Percentiles rank a stretch among this genome's conserved stretches.
phyloP scores from a whole-genome alignment of 2,329 filamentous ascomycete species.

The Ceratocystis variospora region DNA sequence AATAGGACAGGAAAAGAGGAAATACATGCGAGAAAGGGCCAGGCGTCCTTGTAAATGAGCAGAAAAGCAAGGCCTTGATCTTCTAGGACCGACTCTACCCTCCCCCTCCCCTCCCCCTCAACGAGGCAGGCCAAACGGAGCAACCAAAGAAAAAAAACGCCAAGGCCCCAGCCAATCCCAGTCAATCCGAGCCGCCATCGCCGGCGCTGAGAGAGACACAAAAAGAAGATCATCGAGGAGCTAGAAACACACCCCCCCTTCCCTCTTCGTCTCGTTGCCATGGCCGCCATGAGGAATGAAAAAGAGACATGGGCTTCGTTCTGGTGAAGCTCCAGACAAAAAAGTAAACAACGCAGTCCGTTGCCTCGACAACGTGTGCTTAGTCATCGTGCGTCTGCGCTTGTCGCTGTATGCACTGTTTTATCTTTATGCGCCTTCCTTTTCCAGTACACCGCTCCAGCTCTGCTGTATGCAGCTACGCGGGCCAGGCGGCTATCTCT shows the following conservation, averaged over 20 bases:
- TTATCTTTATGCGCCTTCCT: not conserved
- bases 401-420: not conserved
- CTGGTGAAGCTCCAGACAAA: not conserved
- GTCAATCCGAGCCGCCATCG: constrained; percentile 3
- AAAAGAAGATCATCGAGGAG: not conserved
- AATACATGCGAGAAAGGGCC: not conserved
- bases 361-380: constrained; percentile 1
- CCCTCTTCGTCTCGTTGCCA: not conserved
- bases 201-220: not conserved
- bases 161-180: not conserved
- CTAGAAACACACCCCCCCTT: not conserved
- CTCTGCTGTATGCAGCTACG: not conserved
- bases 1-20: not conserved
- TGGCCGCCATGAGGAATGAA: not conserved
- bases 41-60: not conserved
- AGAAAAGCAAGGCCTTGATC: not conserved
- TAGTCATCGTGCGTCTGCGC: not conserved
- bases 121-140: too few relatives aligned
- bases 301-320: not conserved
- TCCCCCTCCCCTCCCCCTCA: not conserved
- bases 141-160: not conserved
- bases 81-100: not conserved
- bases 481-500: not conserved
- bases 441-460: not conserved
- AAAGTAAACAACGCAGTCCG: not conserved